A percentile compares a stretch with the other conserved stretches of the same genome.
Evolutionary conservation across 805 yeast genomes (phyloP).

Genomic region (Pichia cephalocereana): DNA sequence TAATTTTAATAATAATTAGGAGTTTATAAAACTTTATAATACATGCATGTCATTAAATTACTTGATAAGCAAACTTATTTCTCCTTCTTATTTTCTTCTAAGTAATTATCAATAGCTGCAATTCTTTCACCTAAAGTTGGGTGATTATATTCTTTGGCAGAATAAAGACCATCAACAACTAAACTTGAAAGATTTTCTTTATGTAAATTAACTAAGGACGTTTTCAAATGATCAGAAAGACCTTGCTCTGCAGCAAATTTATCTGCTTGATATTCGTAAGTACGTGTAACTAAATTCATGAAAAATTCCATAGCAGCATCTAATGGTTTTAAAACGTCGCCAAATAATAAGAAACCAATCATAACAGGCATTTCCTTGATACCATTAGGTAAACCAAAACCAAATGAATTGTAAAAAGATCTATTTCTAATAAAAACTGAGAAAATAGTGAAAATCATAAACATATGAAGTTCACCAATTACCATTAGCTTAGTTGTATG

Average conservation of each 20-base stretch:
- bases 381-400: constrained; percentile 36
- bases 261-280: constrained; percentile 91
- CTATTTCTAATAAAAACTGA: constrained; percentile 71
- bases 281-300: constrained; percentile 67
- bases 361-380: constrained; percentile 54
- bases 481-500: constrained; percentile 75
- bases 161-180: constrained; percentile 83
- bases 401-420: constrained; percentile 72
- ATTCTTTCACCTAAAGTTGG: constrained; percentile 90
- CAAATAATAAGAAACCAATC: constrained; percentile 74
- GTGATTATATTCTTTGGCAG: constrained; percentile 83
- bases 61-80: constrained; percentile 4
- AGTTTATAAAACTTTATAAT: neutral
- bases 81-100: constrained; percentile 14
- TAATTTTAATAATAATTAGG: too few relatives aligned
- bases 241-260: constrained; percentile 72
- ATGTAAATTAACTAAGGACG: constrained; percentile 66
- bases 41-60: too few relatives aligned
- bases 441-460: constrained; percentile 61
- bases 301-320: constrained; percentile 59
- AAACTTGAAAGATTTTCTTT: constrained; percentile 77
- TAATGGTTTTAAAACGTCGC: constrained; percentile 70
- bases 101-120: constrained; percentile 47
- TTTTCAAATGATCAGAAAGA: constrained; percentile 55
- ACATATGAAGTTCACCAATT: constrained; percentile 54